A percentile compares a stretch with the other conserved stretches of the same genome.
phyloP scores from a whole-genome alignment of 176 grass and related monocot species.

The Oryza rufipogon region DNA sequence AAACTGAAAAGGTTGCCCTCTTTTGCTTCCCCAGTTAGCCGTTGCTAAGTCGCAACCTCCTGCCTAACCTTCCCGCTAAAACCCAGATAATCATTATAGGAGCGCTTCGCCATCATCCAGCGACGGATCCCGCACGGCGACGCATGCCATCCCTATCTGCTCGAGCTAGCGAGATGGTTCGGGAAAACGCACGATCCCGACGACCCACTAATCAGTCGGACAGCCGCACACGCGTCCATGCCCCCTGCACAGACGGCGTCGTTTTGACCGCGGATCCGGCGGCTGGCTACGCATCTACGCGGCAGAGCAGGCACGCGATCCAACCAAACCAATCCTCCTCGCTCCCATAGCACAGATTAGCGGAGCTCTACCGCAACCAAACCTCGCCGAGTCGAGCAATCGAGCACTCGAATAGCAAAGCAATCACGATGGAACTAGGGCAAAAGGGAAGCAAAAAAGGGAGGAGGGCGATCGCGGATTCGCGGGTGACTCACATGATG shows the following conservation, averaged over 20 bases:
- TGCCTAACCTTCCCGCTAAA: neutral
- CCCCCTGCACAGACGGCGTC: too few relatives aligned
- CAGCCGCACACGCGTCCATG: neutral
- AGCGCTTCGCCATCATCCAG: neutral
- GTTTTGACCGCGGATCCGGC: conserved; percentile 18
- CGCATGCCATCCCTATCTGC: neutral
- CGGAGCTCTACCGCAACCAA: neutral
- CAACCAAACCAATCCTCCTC: conserved; percentile 17
- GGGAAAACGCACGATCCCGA: neutral
- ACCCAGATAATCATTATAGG: conserved; percentile 10
- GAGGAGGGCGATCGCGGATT: too few relatives aligned
- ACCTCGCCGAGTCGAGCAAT: neutral
- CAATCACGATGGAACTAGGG: too few relatives aligned
- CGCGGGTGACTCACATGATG: conserved; percentile 38
- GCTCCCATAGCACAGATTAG: neutral
- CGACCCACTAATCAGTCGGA: conserved; percentile 23
- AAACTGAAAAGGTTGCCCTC: neutral
- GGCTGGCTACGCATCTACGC: conserved; percentile 19
- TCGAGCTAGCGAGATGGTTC: neutral
- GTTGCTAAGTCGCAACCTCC: neutral
- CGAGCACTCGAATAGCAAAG: too few relatives aligned
- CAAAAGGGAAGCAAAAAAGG: too few relatives aligned
- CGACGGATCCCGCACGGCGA: conserved; percentile 38
- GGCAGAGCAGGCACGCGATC: neutral
- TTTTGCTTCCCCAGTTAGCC: neutral